Conservation (phyloP, 1,284 basidiomycete species). For the Rhodotorula sp. region DNA sequence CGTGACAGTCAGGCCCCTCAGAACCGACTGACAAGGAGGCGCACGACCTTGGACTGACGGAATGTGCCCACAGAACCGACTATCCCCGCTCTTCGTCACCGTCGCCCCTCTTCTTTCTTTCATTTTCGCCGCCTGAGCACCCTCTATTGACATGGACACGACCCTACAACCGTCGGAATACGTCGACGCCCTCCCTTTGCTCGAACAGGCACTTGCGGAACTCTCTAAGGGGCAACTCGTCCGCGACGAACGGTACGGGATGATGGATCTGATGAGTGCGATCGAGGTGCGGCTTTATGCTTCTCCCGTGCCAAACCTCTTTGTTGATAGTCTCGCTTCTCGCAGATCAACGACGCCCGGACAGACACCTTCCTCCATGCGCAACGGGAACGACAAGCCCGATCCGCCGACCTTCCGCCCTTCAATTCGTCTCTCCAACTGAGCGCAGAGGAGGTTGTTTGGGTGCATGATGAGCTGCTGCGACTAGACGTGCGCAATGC, state of each 20-base stretch:
- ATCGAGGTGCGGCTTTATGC: constrained; percentile 25
- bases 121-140: neutral
- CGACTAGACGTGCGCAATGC: constrained; percentile 66
- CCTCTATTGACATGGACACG: neutral
- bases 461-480: constrained; percentile 76
- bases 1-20: neutral
- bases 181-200: constrained; percentile 7
- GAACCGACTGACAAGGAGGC: neutral
- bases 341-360: constrained; percentile 79
- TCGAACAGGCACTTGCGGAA: constrained; percentile 13
- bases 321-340: neutral
- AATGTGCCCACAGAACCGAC: neutral
- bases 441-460: constrained; percentile 72
- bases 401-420: constrained; percentile 41
- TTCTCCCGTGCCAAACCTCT: neutral
- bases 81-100: neutral
- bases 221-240: constrained; percentile 23
- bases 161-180: neutral
- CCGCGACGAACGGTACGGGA: constrained; percentile 8
- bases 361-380: constrained; percentile 61
- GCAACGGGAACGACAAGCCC: constrained; percentile 49
- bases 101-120: neutral
- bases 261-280: constrained; percentile 38
- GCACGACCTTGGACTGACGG: neutral
- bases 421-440: constrained; percentile 68